phyloP scores from a whole-genome alignment of 768 basidiomycete genomes.

The Suillus luteus region DNA sequence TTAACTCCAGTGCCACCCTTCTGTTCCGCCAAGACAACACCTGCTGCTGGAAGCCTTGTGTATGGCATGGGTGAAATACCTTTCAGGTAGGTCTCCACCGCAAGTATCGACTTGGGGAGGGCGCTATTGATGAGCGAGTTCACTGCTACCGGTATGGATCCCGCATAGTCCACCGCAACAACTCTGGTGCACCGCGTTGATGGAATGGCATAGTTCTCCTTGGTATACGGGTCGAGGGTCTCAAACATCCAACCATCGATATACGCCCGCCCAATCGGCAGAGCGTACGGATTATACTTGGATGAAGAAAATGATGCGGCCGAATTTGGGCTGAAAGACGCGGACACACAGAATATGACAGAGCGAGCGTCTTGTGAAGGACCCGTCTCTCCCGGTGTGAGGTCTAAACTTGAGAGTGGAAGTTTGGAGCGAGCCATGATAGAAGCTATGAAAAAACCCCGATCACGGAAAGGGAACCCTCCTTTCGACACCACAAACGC shows the following conservation, averaged over 20 bases:
- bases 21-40: conserved; percentile 57
- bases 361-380: conserved; percentile 47
- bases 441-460: conserved; percentile 84
- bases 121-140: conserved; percentile 84
- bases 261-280: conserved; percentile 80
- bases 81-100: conserved; percentile 76
- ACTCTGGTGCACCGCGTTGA: conserved; percentile 87
- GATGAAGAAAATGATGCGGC: conserved; percentile 51
- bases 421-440: conserved; percentile 62
- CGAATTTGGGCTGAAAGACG: conserved; percentile 77
- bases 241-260: conserved; percentile 96
- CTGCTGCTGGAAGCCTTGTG: conserved; percentile 66
- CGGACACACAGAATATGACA: conserved; percentile 80
- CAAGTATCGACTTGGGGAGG: conserved; percentile 69
- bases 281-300: conserved; percentile 74
- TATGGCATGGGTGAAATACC: conserved; percentile 63
- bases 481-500: conserved; percentile 73
- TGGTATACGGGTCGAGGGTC: conserved; percentile 93
- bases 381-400: conserved; percentile 42
- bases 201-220: conserved; percentile 92
- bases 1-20: conserved; percentile 29
- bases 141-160: conserved; percentile 79
- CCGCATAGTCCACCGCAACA: conserved; percentile 84
- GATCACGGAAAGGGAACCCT: conserved; percentile 87
- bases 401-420: conserved; percentile 39